Evolutionary conservation across 768 basidiomycete genomes (phyloP), one percentile per base, ranked within the genome.

Genomic region (Kwoniella sp.): DNA sequence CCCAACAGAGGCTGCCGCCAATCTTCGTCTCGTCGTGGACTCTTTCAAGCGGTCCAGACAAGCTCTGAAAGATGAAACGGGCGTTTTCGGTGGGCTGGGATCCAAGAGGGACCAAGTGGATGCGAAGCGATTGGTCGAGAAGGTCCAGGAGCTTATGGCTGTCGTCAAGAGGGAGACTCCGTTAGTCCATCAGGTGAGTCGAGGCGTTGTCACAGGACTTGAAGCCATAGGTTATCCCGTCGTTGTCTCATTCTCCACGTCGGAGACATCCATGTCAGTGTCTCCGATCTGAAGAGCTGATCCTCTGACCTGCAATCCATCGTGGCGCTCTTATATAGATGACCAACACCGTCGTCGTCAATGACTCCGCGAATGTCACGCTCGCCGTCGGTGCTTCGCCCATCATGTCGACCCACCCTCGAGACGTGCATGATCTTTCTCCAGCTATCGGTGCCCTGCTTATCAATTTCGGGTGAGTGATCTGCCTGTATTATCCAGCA

Each of bases 351-450:
- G 93, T 96, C 17, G 92, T 92, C 30, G 86, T 88, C 22, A 93
- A 88, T 22, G 93, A 94, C 82, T 91, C 89, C 4, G 92, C 93
- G 23, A 96, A 95, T 75, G 85, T 90, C 1, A 95, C 93, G 1
- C 84, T 97, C 5, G 91, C 92, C 0, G 74, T 96, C 3, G 90
- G 90, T 20, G 92, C 88, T 15, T 93, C 91, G 65, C 94, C 94
- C 0, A 93, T 97, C 76, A 97, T 97, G 94, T 90, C 93, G 2
- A 89, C 90, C 22, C 87, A 89, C 25, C 85, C 88, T 0, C 83
- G 85, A 63, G 94, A 97, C 77, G 92, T 93, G 85, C 85, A 86
- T 28, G 90, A 94, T 66, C 84, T 97, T 22, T 83, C 87, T 59
- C 82, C 82, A 34, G 85, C 88, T 53, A 85, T 85, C 51, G 86